phyloP scores from a whole-genome alignment of 2,329 filamentous ascomycete species.

The Calonectria ilicicola region DNA sequence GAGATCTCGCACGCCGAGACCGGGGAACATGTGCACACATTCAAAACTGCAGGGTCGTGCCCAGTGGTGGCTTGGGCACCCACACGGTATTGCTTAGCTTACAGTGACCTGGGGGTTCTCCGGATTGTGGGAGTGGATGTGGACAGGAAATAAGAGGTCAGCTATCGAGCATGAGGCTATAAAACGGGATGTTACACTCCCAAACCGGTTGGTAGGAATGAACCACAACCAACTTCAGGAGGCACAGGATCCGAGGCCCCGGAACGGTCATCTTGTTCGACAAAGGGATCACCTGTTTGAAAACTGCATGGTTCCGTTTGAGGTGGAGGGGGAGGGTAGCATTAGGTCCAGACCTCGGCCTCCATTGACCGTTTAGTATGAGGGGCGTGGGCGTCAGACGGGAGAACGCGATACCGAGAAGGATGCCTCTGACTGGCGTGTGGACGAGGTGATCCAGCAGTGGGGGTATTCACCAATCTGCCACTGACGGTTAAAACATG shows the following conservation, averaged over 20 bases:
- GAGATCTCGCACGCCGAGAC: slow-evolving; percentile 80
- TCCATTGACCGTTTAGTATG: slow-evolving; percentile 8
- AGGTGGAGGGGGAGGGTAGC: slow-evolving; percentile 1
- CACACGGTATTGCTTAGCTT: slow-evolving; percentile 78
- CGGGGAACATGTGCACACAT: slow-evolving; percentile 77
- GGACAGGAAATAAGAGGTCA: slow-evolving; percentile 49
- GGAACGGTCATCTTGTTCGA: not conserved
- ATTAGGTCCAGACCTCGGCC: slow-evolving; percentile 6
- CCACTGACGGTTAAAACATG: slow-evolving; percentile 6
- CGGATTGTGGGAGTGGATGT: slow-evolving; percentile 75
- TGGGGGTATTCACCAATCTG: not conserved
- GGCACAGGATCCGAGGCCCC: not conserved
- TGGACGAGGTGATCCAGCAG: not conserved
- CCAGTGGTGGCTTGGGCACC: slow-evolving; percentile 83
- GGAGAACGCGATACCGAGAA: slow-evolving; percentile 35
- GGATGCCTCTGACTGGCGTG: slow-evolving; percentile 3
- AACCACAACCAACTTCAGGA: not conserved
- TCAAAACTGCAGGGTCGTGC: slow-evolving; percentile 75
- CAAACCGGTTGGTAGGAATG: not conserved
- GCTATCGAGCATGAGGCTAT: not conserved
- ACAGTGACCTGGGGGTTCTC: slow-evolving; percentile 75
- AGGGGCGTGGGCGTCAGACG: slow-evolving; percentile 36
- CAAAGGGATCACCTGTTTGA: slow-evolving; percentile 6
- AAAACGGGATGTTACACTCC: not conserved
- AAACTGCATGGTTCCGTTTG: not conserved